Percentiles rank a stretch among this genome's conserved stretches.
Conservation (phyloP, 1,139 yeast species). For the Yamadazyma sp. region DNA sequence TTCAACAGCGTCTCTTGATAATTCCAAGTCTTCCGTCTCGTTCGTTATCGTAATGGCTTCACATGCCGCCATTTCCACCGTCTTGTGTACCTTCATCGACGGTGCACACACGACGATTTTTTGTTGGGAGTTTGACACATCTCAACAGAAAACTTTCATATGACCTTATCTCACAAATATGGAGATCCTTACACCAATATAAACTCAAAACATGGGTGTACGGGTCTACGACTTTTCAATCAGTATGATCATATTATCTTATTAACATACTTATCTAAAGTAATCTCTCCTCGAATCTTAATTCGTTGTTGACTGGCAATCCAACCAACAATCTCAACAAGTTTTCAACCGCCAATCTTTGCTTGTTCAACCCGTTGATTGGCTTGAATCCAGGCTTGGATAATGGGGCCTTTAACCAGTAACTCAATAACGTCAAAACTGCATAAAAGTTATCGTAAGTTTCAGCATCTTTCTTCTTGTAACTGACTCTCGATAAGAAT, state of each 20-base stretch:
- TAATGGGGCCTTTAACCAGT: constrained; percentile 97
- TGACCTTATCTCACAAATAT: neutral
- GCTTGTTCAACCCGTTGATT: constrained; percentile 92
- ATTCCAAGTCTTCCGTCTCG: too few species aligned
- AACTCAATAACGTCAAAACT: constrained; percentile 81
- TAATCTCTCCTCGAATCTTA: constrained; percentile 91
- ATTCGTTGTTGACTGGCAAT: constrained; percentile 84
- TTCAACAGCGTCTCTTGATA: too few species aligned
- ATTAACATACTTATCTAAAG: constrained; percentile 10
- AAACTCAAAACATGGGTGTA: too few species aligned
- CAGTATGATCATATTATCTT: too few species aligned
- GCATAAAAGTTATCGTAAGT: constrained; percentile 73
- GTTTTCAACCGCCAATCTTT: constrained; percentile 89
- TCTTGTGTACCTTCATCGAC: too few species aligned
- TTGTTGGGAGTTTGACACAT: constrained; percentile 1
- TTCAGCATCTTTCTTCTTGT: constrained; percentile 49
- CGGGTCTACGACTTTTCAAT: too few species aligned
- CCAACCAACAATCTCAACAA: constrained; percentile 88
- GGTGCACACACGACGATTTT: neutral
- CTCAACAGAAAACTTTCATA: neutral
- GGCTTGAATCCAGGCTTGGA: constrained; percentile 90
- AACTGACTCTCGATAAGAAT: constrained; percentile 81
- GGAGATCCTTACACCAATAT: neutral
- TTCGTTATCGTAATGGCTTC: too few species aligned
- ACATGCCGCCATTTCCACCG: too few species aligned